These are phyloP conservation scores for Calonectria crousiana DNA, from an alignment of 2,329 filamentous ascomycete species.

Conservation along the genomic window DNA sequence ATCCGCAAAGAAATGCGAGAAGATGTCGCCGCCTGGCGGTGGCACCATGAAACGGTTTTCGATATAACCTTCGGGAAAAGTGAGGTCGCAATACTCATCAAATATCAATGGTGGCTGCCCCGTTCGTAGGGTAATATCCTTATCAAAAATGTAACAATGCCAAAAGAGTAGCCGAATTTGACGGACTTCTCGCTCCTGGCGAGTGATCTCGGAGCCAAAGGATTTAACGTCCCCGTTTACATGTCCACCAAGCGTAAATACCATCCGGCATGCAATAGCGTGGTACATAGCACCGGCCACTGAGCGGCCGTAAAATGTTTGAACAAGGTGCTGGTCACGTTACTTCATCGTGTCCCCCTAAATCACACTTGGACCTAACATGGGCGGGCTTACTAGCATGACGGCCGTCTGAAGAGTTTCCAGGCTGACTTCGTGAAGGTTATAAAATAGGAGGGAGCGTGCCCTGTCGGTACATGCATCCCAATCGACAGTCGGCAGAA, in stretches of 20 bases:
- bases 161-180: conserved; percentile 61
- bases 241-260: conserved; percentile 63
- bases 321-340: conserved; percentile 53
- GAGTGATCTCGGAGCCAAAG: conserved; percentile 15
- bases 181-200: conserved; percentile 41
- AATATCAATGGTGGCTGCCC: conserved; percentile 60
- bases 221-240: conserved; percentile 27
- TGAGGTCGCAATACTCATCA: conserved; percentile 20
- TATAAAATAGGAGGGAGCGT: conserved; percentile 53
- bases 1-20: neutral
- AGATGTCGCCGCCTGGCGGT: conserved; percentile 12
- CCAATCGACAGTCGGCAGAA: conserved; percentile 47
- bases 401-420: conserved; percentile 57
- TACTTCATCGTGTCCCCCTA: neutral
- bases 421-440: conserved; percentile 56
- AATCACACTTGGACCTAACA: neutral
- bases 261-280: conserved; percentile 57
- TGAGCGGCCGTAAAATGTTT: conserved; percentile 58
- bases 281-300: conserved; percentile 57
- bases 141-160: conserved; percentile 65
- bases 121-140: conserved; percentile 63
- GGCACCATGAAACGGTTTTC: conserved; percentile 32
- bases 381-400: conserved; percentile 55
- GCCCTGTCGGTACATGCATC: conserved; percentile 55
- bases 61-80: conserved; percentile 52